Base-by-base conservation (phyloP, 768 basidiomycete species). In the Gelatoporia subvermispora region DNA sequence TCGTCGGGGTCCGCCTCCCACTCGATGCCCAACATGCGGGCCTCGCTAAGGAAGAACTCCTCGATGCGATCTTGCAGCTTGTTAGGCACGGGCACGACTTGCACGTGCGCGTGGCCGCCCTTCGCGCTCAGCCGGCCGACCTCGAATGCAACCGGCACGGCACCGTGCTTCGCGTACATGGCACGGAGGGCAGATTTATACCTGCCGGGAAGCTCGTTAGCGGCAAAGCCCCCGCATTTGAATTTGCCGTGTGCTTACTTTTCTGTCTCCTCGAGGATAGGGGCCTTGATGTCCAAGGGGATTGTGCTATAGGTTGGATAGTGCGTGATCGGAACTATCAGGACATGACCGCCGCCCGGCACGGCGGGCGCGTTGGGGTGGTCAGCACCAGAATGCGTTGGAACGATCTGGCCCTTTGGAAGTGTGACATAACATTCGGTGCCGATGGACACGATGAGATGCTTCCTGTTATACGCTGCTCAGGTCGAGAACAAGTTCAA, bases 41-140 rank as follows among this genome's bases (percentile, higher is more conserved):
- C 93, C 62, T 88, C 85, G n/a, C 72, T 68, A 16, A 76, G 57
- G 65, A 98, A 97, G 10, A 81, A 74, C 10, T 76, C 69, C 63
- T 86, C 86, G 10, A 95, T 77, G 50, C 78, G 72, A 41, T 77
- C 72, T 53, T 80, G 68, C 35, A 89, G 64, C 36, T 72, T 72
- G n/a, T 66, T 53, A 0, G 93, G 91, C 5, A 94, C 65, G 21
- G 93, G 90, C 1, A 91, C 78, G 31, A 78, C 83, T 63, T 98
- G 96, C 8, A 96, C 73, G 66, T 98, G 95, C 13, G 93, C 93
- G 60, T 99, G 96, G 0, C 93, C 95, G 9, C 93, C 94, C 66
- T 88, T 88, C 2, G 85, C 79, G 48, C 79, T 79, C 37, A 93
- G 65, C 8, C 94, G 78, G 11, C 85, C 90, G 18, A 97, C 83